A percentile compares a stretch with the other conserved stretches of the same genome.
Conservation (phyloP, 441 rosid species). For the Lepidium campestre region DNA sequence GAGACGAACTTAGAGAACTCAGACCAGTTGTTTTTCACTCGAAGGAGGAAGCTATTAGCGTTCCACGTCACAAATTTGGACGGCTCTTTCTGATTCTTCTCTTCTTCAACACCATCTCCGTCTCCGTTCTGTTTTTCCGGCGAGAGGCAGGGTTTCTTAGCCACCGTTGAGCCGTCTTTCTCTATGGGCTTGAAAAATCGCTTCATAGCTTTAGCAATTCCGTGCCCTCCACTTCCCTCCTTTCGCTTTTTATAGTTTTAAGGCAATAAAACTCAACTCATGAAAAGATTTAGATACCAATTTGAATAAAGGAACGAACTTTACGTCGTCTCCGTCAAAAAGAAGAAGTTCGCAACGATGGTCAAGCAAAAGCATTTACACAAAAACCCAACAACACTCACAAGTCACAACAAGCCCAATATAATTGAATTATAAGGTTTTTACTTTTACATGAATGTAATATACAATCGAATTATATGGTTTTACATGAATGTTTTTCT, state of each 20-base stretch:
- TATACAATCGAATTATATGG: not conserved
- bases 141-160: constrained; percentile 62
- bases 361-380: not conserved
- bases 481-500: not conserved
- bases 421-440: not conserved
- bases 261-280: not conserved
- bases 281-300: not conserved
- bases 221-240: not conserved
- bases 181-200: constrained; percentile 89
- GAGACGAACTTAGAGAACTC: constrained; percentile 65
- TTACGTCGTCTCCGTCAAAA: not conserved
- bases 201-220: constrained; percentile 47
- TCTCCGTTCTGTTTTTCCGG: constrained; percentile 29
- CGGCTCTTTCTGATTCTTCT: constrained; percentile 47
- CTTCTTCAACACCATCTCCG: constrained; percentile 15
- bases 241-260: not conserved
- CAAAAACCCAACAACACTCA: not conserved
- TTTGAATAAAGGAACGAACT: not conserved
- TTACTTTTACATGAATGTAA: not conserved
- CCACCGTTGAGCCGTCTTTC: constrained; percentile 51
- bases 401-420: constrained; percentile 3
- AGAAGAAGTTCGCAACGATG: not conserved
- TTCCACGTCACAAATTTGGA: constrained; percentile 89
- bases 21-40: constrained; percentile 88
- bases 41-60: constrained; percentile 93